Evolutionary conservation across 139 green algal genomes (phyloP), one percentile per base, ranked within the genome.

Genomic region (Picochlorum sp.): DNA sequence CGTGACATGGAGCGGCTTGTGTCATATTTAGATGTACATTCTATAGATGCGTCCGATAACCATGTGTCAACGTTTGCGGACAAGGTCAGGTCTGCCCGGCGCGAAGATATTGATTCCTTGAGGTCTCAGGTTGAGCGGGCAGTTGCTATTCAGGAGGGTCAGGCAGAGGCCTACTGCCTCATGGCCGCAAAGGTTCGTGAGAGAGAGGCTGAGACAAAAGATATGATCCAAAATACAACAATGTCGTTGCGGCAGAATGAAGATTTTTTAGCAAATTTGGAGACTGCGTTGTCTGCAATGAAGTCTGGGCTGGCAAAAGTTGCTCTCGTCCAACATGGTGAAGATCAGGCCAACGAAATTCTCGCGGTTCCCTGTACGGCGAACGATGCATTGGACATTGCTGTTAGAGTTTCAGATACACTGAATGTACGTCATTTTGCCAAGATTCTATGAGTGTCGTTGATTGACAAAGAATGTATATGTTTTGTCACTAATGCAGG

Each of bases 101-200:
- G 34, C 34, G 34, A 41, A 41, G 34, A 41, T 41, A 41, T 41
- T 41, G 34, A 41, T 55, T 55, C 49, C 6, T 14, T 62, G 18
- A 20, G 56, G n/a, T 28, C 20, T 21, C 58, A 65, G 8, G 13
- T 65, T 16, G 23, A 45, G n/a, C 15, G 23, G 20, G 57, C n/a
- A 10, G 18, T 65, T 51, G 58, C 58, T 14, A 31, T 31, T 31
- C 58, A 65, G 8, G 13, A 65, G 13, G 58, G 58, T 6, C 58
- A 65, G 21, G n/a, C 58, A n/a, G 13, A 51, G 58, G 58, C 58
- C 16, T 65, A 45, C 57, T n/a, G n/a, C 13, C 20, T 23, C 13
- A 21, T 65, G 16, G 21, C 23, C 2, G n/a, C 20, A 24, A 31
- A 65, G 18, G 6, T 23, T 14, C 15, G 20, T 20, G 58, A 52